Base-by-base conservation (phyloP, 305 asterid genomes). In the Euphrasia arctica region DNA sequence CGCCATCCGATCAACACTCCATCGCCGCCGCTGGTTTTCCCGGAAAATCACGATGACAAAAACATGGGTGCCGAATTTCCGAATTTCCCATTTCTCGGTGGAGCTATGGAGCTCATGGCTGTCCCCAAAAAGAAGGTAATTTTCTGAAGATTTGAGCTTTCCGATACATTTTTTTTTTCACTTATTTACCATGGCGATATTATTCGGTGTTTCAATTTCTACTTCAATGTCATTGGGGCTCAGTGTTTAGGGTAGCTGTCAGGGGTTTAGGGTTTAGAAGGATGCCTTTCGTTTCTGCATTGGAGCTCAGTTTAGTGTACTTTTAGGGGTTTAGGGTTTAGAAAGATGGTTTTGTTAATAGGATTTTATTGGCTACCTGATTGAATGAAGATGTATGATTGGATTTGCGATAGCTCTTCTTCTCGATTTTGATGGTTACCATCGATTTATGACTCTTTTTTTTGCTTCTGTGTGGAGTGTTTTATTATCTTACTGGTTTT, bases 91-190 rank as follows among this genome's bases (percentile, higher is more conserved):
- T 77, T 74, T 41, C 54, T 61, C 29, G 69, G 59, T 43, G 91
- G 91, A 32, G 80, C 82, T 10, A 80, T 91, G 85, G 92, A 91
- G 77, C 89, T 91, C 36, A 87, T 89, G 96, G 96, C 92, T 52
- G 98, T 91, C 29, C 98, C 95, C 43, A 91, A 82, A 62, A 85
- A 62, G 78, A 91, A 5, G 75, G 29, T 66, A 9, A 29, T 5
- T 12, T 31, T 31, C 5, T 31, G 34, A 31, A 31, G 34, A 31
- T 31, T 31, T 31, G 34, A 4, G 3, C 34, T 31, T 3, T 31
- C 34, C 34, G 34, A 4, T 31, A 31, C 34, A 31, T 31, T 2
- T 31, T 31, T 3, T 3, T 31, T 31, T 1, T 31, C 22, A 31
- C 34, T 31, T 31, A 31, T 31, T 31, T 31, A 31, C 34, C 5